phyloP scores from a whole-genome alignment of 2,329 filamentous ascomycete species.

The Fusarium caatingaense region DNA sequence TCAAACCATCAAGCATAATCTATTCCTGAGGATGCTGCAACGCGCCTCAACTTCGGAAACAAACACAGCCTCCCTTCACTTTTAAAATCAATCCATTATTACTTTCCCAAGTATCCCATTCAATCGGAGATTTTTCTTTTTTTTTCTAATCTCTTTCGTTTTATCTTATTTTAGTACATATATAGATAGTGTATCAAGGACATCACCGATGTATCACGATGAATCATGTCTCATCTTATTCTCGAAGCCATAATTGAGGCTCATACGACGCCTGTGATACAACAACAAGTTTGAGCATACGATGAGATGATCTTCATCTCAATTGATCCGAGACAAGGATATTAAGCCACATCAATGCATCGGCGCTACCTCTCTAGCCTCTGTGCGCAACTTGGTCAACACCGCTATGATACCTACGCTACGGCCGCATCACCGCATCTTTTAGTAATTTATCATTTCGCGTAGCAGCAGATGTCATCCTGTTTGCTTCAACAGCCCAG shows the following conservation, averaged over 20 bases:
- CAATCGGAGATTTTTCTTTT: conserved; percentile 15
- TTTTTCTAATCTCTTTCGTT: background rate
- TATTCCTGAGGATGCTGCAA: conserved; percentile 38
- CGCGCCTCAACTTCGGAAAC: conserved; percentile 24
- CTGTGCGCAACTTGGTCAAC: conserved; percentile 1
- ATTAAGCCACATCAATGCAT: conserved; percentile 18
- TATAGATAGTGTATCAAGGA: background rate
- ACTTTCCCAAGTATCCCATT: background rate
- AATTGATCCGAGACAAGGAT: conserved; percentile 28
- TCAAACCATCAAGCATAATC: conserved; percentile 30
- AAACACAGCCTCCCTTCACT: conserved; percentile 19
- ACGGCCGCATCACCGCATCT: conserved; percentile 21
- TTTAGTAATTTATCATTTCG: conserved; percentile 7
- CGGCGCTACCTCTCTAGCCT: background rate
- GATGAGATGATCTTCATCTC: conserved; percentile 25
- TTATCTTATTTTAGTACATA: background rate
- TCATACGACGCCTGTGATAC: background rate
- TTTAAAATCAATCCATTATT: conserved; percentile 13
- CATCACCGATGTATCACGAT: conserved; percentile 8
- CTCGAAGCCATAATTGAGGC: background rate
- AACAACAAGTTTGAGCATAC: background rate
- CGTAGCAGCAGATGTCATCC: conserved; percentile 11
- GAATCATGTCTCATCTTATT: conserved; percentile 1
- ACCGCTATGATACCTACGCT: conserved; percentile 3
- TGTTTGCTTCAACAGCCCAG: conserved; percentile 8